Evolutionary conservation across 345 rosid genomes (phyloP).

Genomic region (Bruguiera gymnorhiza): DNA sequence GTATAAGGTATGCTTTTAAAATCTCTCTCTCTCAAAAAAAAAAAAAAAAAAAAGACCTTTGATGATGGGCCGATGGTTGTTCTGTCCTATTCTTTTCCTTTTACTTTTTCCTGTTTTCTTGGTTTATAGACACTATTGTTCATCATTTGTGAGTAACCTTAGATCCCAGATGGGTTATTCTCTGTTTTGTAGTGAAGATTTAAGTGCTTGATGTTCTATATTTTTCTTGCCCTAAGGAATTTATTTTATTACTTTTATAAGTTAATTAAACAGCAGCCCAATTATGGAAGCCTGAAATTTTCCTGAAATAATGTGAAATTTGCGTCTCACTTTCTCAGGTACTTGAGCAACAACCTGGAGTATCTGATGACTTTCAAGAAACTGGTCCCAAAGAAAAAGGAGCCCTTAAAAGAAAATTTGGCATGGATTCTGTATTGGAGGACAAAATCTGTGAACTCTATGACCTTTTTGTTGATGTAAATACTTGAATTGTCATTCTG

Average conservation of each 20-base stretch:
- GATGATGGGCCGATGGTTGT: too few relatives aligned
- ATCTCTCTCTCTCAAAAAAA: not conserved
- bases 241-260: too few relatives aligned
- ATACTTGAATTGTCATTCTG: slow-evolving; percentile 13
- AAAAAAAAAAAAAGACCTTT: too few relatives aligned
- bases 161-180: not conserved
- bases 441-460: slow-evolving; percentile 92
- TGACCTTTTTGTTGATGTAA: slow-evolving; percentile 78
- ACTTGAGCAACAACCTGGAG: slow-evolving; percentile 53
- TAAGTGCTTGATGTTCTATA: too few relatives aligned
- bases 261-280: not conserved
- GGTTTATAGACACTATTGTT: not conserved
- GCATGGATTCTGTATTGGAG: slow-evolving; percentile 70
- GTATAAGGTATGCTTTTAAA: slow-evolving; percentile 47
- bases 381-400: slow-evolving; percentile 48
- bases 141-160: not conserved
- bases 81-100: not conserved
- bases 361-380: slow-evolving; percentile 72
- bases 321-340: slow-evolving; percentile 33
- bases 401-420: slow-evolving; percentile 46
- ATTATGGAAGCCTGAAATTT: not conserved
- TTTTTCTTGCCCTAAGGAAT: too few relatives aligned
- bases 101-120: not conserved
- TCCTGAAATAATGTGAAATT: not conserved
- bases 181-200: not conserved